Base-by-base conservation (phyloP, 1,284 basidiomycete genomes). In the Pulchroboletus neoregius region DNA sequence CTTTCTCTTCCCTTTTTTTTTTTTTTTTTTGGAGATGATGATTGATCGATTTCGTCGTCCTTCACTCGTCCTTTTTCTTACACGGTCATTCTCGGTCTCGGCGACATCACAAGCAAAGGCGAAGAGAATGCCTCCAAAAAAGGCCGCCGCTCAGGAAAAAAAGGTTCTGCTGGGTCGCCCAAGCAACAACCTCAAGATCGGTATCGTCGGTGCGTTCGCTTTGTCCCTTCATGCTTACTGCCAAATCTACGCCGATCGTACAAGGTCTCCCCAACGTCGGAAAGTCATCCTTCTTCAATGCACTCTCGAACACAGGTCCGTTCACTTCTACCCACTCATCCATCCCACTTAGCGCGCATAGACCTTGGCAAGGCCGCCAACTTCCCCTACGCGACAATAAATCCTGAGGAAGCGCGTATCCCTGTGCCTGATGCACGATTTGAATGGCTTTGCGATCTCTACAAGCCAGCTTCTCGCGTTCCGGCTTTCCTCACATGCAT, bases 281-380 rank as follows among this genome's bases (percentile, higher is more conserved):
- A 56, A 94, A 94, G 71, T 92, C 88, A 1, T 93, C 91, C 15
- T 91, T 92, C 71, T 94, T 94, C 84, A 99, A 99, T 71, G 87
- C 81, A 37, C 81, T 99, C 46, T 94, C 96, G 45, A 86, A 98
- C 66, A 91, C 89, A 54, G 90, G 90, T 80, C 43, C 41, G 73
- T 55, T 34, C 23, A 26, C 9, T 36, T 33, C 35, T 9, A 5
- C 32, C 6, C 3, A 4, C 23, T 32, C 23, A 2, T 40, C 1
- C 32, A 33, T 27, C 30, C 48, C 11, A 16, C 33, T 45, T 50
- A 54, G 49, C 32, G 44, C 45, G 27, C 39, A 48, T 35, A 93
- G 89, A 97, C 71, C 80, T 98, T n/a, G 95, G 91, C 58, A 95
- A 96, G 70, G 86, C 92, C 37, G 94, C 94, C 69, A 99, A 99